A percentile compares a stretch with the other conserved stretches of the same genome.
Conservation (phyloP, 345 rosid genomes). For the Aegle marmelos region DNA sequence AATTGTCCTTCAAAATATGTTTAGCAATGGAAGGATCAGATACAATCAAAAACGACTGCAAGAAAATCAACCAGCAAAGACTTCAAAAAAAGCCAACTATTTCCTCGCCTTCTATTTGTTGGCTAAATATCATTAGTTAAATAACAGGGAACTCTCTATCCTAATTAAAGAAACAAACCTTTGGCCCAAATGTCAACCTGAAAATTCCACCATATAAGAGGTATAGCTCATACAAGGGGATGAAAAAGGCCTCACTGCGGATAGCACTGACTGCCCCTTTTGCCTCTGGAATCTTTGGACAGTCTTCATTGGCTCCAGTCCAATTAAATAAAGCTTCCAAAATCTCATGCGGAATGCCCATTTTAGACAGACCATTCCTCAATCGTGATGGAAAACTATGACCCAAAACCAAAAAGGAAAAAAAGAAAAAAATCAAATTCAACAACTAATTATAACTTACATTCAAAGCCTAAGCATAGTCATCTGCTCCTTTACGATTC, state of each 20-base stretch:
- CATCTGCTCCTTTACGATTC: not conserved
- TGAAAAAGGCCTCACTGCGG: slow-evolving; percentile 84
- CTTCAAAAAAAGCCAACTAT: slow-evolving; percentile 1
- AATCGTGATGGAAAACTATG: slow-evolving; percentile 54
- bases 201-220: slow-evolving; percentile 95
- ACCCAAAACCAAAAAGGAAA: not conserved
- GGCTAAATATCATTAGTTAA: not conserved
- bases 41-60: slow-evolving; percentile 86
- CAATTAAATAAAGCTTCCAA: slow-evolving; percentile 57
- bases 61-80: slow-evolving; percentile 19
- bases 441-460: not conserved
- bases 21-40: slow-evolving; percentile 93
- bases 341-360: slow-evolving; percentile 59
- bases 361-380: slow-evolving; percentile 68
- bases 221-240: slow-evolving; percentile 84
- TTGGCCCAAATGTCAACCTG: slow-evolving; percentile 89
- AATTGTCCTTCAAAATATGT: slow-evolving; percentile 79
- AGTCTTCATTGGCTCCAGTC: slow-evolving; percentile 41
- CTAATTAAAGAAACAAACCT: slow-evolving; percentile 50
- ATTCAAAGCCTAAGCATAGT: not conserved
- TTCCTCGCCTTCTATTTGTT: not conserved
- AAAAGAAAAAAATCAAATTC: not conserved
- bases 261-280: slow-evolving; percentile 66
- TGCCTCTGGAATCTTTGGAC: slow-evolving; percentile 76
- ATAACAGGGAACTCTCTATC: not conserved